A percentile compares a stretch with the other conserved stretches of the same genome.
These are phyloP conservation scores for Epichloe sibirici DNA, from an alignment of 2,329 filamentous ascomycete species.

Conservation along the genomic window DNA sequence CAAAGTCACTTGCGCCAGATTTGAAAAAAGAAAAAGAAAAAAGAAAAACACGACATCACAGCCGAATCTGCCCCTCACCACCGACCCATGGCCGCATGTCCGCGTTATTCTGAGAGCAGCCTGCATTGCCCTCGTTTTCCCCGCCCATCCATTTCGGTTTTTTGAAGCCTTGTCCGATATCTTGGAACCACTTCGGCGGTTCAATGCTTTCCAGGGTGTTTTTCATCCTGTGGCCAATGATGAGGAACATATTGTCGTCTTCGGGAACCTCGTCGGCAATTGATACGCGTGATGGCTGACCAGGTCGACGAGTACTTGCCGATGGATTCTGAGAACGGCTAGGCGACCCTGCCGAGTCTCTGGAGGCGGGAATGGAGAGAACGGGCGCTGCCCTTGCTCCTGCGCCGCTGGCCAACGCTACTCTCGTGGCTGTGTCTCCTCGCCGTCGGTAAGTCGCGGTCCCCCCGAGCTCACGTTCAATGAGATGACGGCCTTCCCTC, in stretches of 20 bases:
- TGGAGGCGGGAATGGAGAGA: slow-evolving; percentile 33
- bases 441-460: slow-evolving; percentile 41
- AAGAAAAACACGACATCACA: slow-evolving; percentile 5
- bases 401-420: slow-evolving; percentile 14
- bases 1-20: no score
- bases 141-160: slow-evolving; percentile 72
- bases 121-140: slow-evolving; percentile 30
- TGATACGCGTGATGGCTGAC: slow-evolving; percentile 11
- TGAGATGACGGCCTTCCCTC: slow-evolving; percentile 83
- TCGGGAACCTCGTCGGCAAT: slow-evolving; percentile 41
- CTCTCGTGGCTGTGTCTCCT: slow-evolving; percentile 28
- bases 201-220: slow-evolving; percentile 85
- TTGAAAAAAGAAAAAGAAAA: not conserved
- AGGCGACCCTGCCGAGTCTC: slow-evolving; percentile 22
- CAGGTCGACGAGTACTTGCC: slow-evolving; percentile 16
- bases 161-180: slow-evolving; percentile 56
- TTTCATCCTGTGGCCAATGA: slow-evolving; percentile 71
- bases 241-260: slow-evolving; percentile 72
- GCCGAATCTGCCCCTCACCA: slow-evolving; percentile 20
- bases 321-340: slow-evolving; percentile 30
- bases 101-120: slow-evolving; percentile 18
- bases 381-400: slow-evolving; percentile 30
- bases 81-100: slow-evolving; percentile 49
- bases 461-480: slow-evolving; percentile 71
- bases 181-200: slow-evolving; percentile 70